These are phyloP conservation scores for Eucalyptus cloeziana DNA, from an alignment of 345 rosid genomes.

Conservation along the genomic window DNA sequence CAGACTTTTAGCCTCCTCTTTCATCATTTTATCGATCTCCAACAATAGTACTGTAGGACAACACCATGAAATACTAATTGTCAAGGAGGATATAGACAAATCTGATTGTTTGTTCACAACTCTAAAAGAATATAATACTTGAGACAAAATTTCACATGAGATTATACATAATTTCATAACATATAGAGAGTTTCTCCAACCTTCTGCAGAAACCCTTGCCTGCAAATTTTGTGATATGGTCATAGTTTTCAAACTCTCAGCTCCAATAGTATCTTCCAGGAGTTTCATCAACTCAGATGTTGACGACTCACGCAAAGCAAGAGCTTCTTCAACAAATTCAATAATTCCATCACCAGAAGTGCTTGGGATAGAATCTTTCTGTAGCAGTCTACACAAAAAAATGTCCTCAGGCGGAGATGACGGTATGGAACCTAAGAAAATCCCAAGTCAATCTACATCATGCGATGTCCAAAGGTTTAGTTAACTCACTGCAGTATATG, in stretches of 20 bases:
- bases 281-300: slow-evolving; percentile 56
- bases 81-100: not conserved
- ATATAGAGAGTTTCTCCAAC: slow-evolving; percentile 23
- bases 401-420: slow-evolving; percentile 63
- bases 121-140: not conserved
- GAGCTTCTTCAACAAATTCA: slow-evolving; percentile 48
- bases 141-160: not conserved
- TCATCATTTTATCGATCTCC: slow-evolving; percentile 71
- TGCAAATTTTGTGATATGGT: slow-evolving; percentile 29
- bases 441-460: slow-evolving; percentile 2
- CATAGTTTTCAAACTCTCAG: slow-evolving; percentile 52
- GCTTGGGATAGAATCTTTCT: slow-evolving; percentile 36
- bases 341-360: slow-evolving; percentile 22
- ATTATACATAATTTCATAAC: not conserved
- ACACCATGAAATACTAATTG: not conserved
- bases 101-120: not conserved
- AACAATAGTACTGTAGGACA: slow-evolving; percentile 21
- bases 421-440: slow-evolving; percentile 52
- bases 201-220: slow-evolving; percentile 45
- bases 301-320: slow-evolving; percentile 49
- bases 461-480: not conserved
- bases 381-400: slow-evolving; percentile 76
- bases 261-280: slow-evolving; percentile 48
- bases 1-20: slow-evolving; percentile 58
- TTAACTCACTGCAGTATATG: not conserved